Evolutionary conservation across 1,139 yeast genomes (phyloP), one percentile per base, ranked within the genome.

Genomic region (Pichia sp.): DNA sequence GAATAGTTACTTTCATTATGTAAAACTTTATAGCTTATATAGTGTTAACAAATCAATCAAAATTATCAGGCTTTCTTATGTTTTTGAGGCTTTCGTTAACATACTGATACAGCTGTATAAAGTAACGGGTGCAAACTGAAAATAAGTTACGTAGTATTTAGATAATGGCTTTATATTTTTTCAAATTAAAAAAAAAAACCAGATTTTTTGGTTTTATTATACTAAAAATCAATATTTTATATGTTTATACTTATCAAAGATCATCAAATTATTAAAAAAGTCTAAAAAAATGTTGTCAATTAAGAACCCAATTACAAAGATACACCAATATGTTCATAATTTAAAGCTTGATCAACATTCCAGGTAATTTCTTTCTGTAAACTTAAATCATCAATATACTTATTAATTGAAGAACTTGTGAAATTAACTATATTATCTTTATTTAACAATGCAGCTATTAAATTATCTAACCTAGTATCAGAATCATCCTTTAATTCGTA

Each of bases 261-360:
- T 13, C 13, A 31, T 31, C 13, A 14, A 34, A n/a, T n/a, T 3
- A 38, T 18, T 11, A 38, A 9, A 6, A 38, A 11, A 22, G 25
- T 22, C 25, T 22, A 22, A 22, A 22, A 22, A 22, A 22, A 22
- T 22, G 4, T 22, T 22, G 4, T 22, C 25, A 22, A 22, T 22
- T 22, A 22, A 22, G 25, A 22, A 22, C 25, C 25, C 19, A 38
- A 10, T 39, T 25, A 39, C 8, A 22, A 11, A 25, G 42, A 9
- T 27, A 41, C 19, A 9, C 65, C 66, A 2, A 63, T 43, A 27
- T 50, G 51, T 8, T 47, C 14, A 36, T 62, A 62, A 25, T 58
- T 46, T 6, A 58, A 27, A 7, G 53, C 53, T 44, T 53, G 62
- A 44, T 67, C 70, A 7, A 66, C 56, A 38, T 61, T 53, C 66